Evolutionary conservation across 2,329 filamentous ascomycete species (phyloP), one percentile per base, ranked within the genome.

Genomic region (Ascochyta rabiei): DNA sequence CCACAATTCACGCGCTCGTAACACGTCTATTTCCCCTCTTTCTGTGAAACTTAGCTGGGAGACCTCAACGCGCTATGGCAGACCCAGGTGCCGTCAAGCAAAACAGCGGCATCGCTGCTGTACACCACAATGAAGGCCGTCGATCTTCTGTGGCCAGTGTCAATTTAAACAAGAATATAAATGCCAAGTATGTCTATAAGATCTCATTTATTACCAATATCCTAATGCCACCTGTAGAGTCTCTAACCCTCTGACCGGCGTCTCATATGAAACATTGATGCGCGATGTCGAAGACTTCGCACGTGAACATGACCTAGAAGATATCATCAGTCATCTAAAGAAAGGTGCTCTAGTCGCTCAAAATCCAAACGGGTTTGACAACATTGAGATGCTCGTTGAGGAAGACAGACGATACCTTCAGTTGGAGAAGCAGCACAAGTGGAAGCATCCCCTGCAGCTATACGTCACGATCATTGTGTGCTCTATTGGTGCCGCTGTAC

Each of bases 391-490:
- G 12, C 80, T 92, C 2, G 76, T 80, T 51, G 81, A 86, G n/a
- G 77, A 79, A 2, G 87, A 89, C 63, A 82, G 85, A 52, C 74
- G 81, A 9, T 79, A 77, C 12, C 77, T 93, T n/a, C 77, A 77
- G 18, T 76, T 84, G 41, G 88, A 90, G 69, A 78, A 81, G 24
- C 74, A 82, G 19, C 86, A 89, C 77, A 86, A 85, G 65, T 90
- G 87, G 43, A 62, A 74, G n/a, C 70, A 75, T 34, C 86, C 87
- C 0, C 76, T 64, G 59, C 79, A 80, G 18, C 78, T 90, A 2
- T 86, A 86, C 72, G 76, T 87, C 54, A 89, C 87, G 39, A 86
- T 90, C 59, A 76, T 84, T 12, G 82, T 84, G 19, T 88, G 85
- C 71, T 89, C 86, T 19, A 84, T 89, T 50, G 86, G 85, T 43